These are phyloP conservation scores for Leccinellum albellum DNA, from an alignment of 768 basidiomycete genomes.

Conservation along the genomic window DNA sequence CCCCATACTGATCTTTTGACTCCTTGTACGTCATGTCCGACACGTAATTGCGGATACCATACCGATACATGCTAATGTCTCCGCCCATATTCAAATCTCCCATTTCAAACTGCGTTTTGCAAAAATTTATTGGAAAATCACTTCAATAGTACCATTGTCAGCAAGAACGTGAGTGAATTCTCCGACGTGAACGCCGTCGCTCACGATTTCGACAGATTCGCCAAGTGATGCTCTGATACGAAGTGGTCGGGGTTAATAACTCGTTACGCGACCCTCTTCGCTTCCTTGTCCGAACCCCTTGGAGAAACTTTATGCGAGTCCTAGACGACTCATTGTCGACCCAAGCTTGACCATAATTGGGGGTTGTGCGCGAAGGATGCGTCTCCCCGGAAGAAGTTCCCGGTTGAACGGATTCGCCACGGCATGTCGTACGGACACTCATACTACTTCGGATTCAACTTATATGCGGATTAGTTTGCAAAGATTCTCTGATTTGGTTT, in stretches of 20 bases:
- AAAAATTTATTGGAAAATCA: conserved; percentile 10
- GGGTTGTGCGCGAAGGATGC: neutral
- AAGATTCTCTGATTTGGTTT: neutral
- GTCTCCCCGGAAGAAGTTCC: neutral
- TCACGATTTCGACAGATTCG: conserved; percentile 39
- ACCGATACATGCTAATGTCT: conserved; percentile 16
- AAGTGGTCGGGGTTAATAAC: neutral
- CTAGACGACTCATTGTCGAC: neutral
- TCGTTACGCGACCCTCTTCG: neutral
- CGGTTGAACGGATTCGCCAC: conserved; percentile 3
- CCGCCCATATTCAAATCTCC: neutral
- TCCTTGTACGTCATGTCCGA: conserved; percentile 23
- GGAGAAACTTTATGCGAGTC: neutral
- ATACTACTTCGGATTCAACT: neutral
- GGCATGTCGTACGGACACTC: neutral
- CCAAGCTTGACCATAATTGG: neutral
- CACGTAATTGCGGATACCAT: conserved; percentile 28
- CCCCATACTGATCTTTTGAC: conserved; percentile 14
- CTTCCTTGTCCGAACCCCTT: neutral
- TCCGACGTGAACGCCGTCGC: neutral
- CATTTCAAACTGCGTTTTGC: conserved; percentile 2
- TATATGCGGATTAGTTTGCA: neutral
- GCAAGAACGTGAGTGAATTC: conserved; percentile 58
- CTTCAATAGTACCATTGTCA: conserved; percentile 54
- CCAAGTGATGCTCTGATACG: conserved; percentile 45